A percentile compares a stretch with the other conserved stretches of the same genome.
Evolutionary conservation across 192 early-diverging fungal species (phyloP).

Genomic region (Dimargaris cristalligena): DNA sequence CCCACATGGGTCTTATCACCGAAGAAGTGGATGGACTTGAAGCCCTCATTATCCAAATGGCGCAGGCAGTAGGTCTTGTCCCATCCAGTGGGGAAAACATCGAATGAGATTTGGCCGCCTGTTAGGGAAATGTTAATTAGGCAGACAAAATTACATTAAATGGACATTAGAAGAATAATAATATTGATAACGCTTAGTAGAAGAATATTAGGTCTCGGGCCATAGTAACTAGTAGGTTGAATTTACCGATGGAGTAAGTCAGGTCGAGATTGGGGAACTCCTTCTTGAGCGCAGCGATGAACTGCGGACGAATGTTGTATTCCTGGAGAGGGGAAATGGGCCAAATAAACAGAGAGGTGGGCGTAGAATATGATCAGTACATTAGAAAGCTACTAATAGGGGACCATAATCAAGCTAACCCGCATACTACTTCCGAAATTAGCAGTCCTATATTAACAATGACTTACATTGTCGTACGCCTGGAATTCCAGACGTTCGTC

Average conservation of each 20-base stretch:
- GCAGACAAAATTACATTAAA: no score
- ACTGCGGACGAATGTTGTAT: slow-evolving; percentile 70
- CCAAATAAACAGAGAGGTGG: no score
- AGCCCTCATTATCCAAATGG: slow-evolving; percentile 71
- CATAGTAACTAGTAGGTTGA: background rate
- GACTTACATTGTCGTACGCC: slow-evolving; percentile 76
- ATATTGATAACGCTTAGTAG: no score
- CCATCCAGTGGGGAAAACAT: slow-evolving; percentile 97
- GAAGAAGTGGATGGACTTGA: slow-evolving; percentile 91
- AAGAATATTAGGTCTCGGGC: background rate
- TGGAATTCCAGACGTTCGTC: slow-evolving; percentile 88
- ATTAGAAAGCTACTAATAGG: no score
- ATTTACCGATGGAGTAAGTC: slow-evolving; percentile 81
- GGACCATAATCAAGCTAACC: no score
- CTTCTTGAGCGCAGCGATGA: slow-evolving; percentile 63
- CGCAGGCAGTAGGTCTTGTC: slow-evolving; percentile 98
- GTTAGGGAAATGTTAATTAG: background rate
- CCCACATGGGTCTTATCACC: slow-evolving; percentile 96
- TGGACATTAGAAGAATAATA: no score
- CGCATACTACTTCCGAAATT: no score
- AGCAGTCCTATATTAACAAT: no score
- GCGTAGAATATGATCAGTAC: no score
- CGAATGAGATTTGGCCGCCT: slow-evolving; percentile 96
- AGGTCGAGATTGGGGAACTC: slow-evolving; percentile 73
- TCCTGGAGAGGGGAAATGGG: no score